Evolutionary conservation across 805 yeast species (phyloP).

Genomic region (Kuraishia piskuri): DNA sequence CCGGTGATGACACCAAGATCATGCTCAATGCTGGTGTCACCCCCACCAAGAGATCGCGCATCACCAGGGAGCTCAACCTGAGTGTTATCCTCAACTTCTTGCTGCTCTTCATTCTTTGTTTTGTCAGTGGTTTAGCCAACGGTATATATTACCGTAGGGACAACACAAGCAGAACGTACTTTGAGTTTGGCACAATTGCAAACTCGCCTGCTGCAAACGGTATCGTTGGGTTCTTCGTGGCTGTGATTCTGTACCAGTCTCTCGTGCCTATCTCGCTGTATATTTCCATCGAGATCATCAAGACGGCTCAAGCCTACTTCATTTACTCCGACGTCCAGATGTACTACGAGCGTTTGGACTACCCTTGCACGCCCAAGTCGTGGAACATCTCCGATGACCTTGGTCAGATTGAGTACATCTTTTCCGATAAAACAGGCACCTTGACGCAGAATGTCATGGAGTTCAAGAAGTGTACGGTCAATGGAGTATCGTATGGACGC

Average conservation of each 20-base stretch:
- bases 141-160: conserved; percentile 50
- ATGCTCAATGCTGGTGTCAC: conserved; percentile 77
- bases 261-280: conserved; percentile 79
- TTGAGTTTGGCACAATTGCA: conserved; percentile 64
- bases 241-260: conserved; percentile 68
- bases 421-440: conserved; percentile 82
- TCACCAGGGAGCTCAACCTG: conserved; percentile 62
- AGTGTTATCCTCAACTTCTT: conserved; percentile 62
- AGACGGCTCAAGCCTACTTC: conserved; percentile 75
- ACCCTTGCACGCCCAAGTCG: conserved; percentile 76
- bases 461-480: conserved; percentile 71
- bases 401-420: conserved; percentile 79
- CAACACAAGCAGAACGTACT: conserved; percentile 47
- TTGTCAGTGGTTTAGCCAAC: conserved; percentile 61
- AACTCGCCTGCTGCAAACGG: conserved; percentile 62
- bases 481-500: conserved; percentile 63
- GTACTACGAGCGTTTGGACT: conserved; percentile 63
- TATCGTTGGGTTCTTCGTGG: conserved; percentile 64
- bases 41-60: conserved; percentile 69
- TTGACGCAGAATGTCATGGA: conserved; percentile 82
- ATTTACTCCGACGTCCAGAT: conserved; percentile 67
- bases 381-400: conserved; percentile 84
- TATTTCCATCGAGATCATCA: conserved; percentile 74
- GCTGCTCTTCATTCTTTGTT: conserved; percentile 57
- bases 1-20: conserved; percentile 74